phyloP scores from a whole-genome alignment of 768 basidiomycete genomes.

The Hericium rajendrae region DNA sequence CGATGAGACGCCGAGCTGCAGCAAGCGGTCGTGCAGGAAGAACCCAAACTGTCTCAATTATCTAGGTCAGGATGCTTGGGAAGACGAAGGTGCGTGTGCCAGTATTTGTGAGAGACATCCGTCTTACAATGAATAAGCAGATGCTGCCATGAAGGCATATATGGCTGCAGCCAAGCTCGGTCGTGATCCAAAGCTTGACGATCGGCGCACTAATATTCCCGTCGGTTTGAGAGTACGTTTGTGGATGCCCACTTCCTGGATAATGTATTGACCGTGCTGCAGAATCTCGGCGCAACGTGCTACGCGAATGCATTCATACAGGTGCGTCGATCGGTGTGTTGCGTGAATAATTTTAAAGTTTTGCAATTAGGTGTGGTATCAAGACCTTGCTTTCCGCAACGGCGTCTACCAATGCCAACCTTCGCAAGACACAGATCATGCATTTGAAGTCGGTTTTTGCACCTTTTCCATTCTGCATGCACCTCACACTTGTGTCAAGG shows the following conservation, averaged over 20 bases:
- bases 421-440: slow-evolving; percentile 35
- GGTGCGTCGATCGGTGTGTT: slow-evolving; percentile 26
- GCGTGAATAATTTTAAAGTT: neutral
- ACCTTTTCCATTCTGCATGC: neutral
- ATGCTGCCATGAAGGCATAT: slow-evolving; percentile 20
- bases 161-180: slow-evolving; percentile 7
- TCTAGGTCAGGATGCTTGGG: slow-evolving; percentile 78
- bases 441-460: slow-evolving; percentile 29
- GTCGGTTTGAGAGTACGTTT: slow-evolving; percentile 65
- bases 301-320: slow-evolving; percentile 95
- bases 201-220: slow-evolving; percentile 27
- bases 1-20: slow-evolving; percentile 48
- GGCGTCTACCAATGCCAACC: slow-evolving; percentile 76
- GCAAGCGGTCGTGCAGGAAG: slow-evolving; percentile 52
- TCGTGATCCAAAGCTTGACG: slow-evolving; percentile 5
- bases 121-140: neutral
- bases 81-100: slow-evolving; percentile 48
- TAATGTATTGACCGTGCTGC: slow-evolving; percentile 1
- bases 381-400: slow-evolving; percentile 69
- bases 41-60: slow-evolving; percentile 87
- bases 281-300: slow-evolving; percentile 97
- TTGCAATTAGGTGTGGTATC: slow-evolving; percentile 74
- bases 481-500: slow-evolving; percentile 29
- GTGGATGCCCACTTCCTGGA: neutral
- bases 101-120: slow-evolving; percentile 5